phyloP scores from a whole-genome alignment of 208 protist genomes.

The Herpetomonas muscarum region DNA sequence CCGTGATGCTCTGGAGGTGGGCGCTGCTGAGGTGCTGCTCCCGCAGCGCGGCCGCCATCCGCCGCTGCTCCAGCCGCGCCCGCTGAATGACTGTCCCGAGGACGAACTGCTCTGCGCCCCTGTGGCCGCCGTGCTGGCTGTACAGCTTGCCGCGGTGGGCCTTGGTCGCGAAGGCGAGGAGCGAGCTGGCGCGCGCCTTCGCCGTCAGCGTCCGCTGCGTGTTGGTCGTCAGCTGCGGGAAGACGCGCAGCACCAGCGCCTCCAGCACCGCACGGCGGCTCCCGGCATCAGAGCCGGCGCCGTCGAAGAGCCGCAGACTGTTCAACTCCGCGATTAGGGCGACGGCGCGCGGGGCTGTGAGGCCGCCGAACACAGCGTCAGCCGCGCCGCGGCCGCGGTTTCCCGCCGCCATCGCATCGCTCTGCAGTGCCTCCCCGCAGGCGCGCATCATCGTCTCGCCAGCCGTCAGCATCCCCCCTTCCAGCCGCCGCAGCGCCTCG shows the following conservation, averaged over 20 bases:
- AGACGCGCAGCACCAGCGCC: slow-evolving; percentile 42
- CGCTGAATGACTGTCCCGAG: slow-evolving; percentile 59
- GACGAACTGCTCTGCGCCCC: slow-evolving; percentile 28
- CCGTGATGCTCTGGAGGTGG: slow-evolving; percentile 25
- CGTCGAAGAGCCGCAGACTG: slow-evolving; percentile 33
- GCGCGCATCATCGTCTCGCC: not conserved
- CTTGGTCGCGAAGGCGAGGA: slow-evolving; percentile 71
- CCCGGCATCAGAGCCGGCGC: slow-evolving; percentile 9
- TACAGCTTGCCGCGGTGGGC: slow-evolving; percentile 53
- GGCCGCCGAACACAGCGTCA: not conserved
- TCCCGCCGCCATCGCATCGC: not conserved
- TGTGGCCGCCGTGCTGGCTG: slow-evolving; percentile 18
- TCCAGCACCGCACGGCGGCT: slow-evolving; percentile 26
- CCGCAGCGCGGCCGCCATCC: slow-evolving; percentile 43
- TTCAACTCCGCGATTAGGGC: slow-evolving; percentile 24
- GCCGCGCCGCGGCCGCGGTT: not conserved
- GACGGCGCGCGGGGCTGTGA: slow-evolving; percentile 12
- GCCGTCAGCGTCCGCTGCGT: slow-evolving; percentile 47
- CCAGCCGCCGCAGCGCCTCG: slow-evolving; percentile 9
- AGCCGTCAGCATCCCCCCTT: not conserved
- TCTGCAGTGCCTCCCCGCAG: not conserved
- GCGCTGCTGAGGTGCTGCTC: slow-evolving; percentile 22
- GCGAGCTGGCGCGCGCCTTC: slow-evolving; percentile 50
- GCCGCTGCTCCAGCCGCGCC: slow-evolving; percentile 64
- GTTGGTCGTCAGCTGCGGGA: slow-evolving; percentile 68